Conservation (phyloP, 2,329 filamentous ascomycete species). For the Aspergillus transmontanensis region DNA sequence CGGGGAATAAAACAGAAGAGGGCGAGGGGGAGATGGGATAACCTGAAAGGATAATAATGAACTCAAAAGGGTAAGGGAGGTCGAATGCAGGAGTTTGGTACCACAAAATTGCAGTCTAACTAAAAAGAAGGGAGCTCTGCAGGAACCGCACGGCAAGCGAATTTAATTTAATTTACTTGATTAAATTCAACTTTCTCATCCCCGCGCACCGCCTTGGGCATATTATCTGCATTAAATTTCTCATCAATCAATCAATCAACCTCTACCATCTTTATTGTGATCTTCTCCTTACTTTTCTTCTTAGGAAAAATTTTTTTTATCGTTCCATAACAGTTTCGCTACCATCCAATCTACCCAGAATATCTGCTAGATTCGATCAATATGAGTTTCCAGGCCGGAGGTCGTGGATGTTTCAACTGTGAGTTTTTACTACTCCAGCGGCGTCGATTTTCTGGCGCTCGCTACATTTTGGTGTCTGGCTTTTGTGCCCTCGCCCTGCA, state of each 20-base stretch:
- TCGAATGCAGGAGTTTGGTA: neutral
- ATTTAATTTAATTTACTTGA: neutral
- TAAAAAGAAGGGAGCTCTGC: conserved; percentile 10
- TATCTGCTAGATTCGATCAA: conserved; percentile 22
- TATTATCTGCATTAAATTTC: conserved; percentile 22
- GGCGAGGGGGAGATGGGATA: no score
- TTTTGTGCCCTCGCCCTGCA: neutral
- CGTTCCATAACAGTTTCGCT: neutral
- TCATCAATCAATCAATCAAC: conserved; percentile 12
- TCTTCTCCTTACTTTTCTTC: neutral
- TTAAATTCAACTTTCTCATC: conserved; percentile 2
- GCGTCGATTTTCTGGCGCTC: neutral
- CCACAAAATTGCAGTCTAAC: neutral
- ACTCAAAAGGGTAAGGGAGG: neutral
- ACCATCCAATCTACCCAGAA: neutral
- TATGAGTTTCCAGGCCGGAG: conserved; percentile 55
- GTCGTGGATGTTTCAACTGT: conserved; percentile 63
- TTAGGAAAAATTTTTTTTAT: neutral
- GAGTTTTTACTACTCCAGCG: conserved; percentile 34
- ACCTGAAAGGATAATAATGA: neutral
- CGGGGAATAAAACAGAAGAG: neutral
- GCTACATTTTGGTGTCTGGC: conserved; percentile 9
- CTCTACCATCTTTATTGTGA: conserved; percentile 12
- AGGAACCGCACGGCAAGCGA: conserved; percentile 18
- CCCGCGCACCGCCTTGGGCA: conserved; percentile 23